Percentiles rank a stretch among this genome's conserved stretches.
These are phyloP conservation scores for Pyrus bretschneideri DNA, from an alignment of 306 rosid genomes.

Conservation along the genomic window DNA sequence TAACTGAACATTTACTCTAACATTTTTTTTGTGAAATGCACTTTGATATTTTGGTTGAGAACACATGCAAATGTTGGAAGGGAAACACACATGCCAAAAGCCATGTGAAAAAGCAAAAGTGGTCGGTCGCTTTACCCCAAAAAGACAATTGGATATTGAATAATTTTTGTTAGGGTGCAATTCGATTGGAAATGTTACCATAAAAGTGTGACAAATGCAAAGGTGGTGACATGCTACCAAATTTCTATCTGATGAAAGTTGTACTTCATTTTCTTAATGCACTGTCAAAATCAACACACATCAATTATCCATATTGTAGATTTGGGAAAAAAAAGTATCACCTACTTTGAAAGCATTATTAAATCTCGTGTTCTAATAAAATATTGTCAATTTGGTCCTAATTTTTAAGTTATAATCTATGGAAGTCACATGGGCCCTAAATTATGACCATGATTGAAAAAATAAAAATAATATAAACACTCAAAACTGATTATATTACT, in stretches of 20 bases:
- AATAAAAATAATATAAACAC: background rate
- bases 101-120: background rate
- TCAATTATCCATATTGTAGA: no score
- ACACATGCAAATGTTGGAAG: no score
- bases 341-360: no score
- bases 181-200: background rate
- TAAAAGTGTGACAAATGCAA: slow-evolving; percentile 23
- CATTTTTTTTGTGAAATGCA: no score
- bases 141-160: background rate
- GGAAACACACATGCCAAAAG: background rate
- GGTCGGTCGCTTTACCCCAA: background rate
- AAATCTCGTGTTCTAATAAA: no score
- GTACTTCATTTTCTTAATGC: background rate
- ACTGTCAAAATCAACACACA: slow-evolving; percentile 17
- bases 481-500: no score
- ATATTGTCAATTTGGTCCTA: no score
- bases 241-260: slow-evolving; percentile 32
- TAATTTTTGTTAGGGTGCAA: background rate
- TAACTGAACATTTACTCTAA: no score
- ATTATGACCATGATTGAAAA: background rate
- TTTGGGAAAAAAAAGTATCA: no score
- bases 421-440: background rate
- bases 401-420: no score
- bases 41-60: no score
- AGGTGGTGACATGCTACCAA: slow-evolving; percentile 17